phyloP scores from a whole-genome alignment of 2,329 filamentous ascomycete genomes.

The Calycina marina region DNA sequence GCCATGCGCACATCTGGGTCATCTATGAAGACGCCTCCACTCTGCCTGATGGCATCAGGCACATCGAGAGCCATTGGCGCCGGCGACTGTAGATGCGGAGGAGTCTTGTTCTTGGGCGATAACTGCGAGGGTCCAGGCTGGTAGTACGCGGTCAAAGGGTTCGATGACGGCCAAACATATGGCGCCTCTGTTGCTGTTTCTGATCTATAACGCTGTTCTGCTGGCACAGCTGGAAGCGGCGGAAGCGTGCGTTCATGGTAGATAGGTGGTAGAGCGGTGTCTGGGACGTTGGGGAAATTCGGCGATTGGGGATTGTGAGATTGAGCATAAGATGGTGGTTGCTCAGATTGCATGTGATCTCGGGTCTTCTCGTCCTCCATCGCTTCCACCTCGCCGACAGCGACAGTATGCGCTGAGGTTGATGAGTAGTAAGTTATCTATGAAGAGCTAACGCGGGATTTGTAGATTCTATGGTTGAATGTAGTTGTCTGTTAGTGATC shows the following conservation, averaged over 20 bases:
- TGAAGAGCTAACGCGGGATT: too few relatives aligned
- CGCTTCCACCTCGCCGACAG: too few relatives aligned
- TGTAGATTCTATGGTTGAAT: too few relatives aligned
- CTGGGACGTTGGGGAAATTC: constrained; percentile 17
- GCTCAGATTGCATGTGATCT: constrained; percentile 21
- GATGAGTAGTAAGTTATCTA: too few relatives aligned
- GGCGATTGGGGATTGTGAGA: constrained; percentile 19
- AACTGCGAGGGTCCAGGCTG: constrained; percentile 19
- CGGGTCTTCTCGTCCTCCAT: constrained; percentile 17
- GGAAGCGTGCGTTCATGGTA: constrained; percentile 21
- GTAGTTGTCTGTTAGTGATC: too few relatives aligned
- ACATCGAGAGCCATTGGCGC: constrained; percentile 20
- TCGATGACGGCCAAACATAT: constrained; percentile 21
- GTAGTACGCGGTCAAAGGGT: constrained; percentile 22
- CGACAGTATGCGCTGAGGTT: constrained; percentile 1
- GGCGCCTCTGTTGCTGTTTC: constrained; percentile 12
- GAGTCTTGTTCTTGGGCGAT: constrained; percentile 15
- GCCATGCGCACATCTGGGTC: constrained; percentile 56
- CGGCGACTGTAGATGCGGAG: constrained; percentile 12
- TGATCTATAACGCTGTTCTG: constrained; percentile 13
- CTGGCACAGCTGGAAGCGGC: constrained; percentile 14
- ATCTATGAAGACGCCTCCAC: constrained; percentile 26
- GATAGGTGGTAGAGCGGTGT: constrained; percentile 15
- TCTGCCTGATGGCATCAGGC: constrained; percentile 15
- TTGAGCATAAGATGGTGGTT: constrained; percentile 19